Evolutionary conservation across 805 yeast genomes (phyloP).

Genomic region (Candida schatavii): DNA sequence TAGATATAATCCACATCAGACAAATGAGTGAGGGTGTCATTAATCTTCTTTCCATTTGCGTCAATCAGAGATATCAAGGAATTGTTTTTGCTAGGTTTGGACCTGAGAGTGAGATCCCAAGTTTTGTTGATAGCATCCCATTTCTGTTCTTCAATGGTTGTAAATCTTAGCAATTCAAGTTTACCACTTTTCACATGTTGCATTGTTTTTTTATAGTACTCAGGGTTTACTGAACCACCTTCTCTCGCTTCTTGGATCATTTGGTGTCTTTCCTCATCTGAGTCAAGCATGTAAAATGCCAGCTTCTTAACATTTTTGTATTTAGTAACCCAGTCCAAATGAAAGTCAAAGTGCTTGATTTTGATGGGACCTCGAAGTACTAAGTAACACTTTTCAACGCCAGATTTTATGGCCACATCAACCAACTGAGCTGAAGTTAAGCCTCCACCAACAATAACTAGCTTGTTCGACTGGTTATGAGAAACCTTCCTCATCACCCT

Average conservation of each 20-base stretch:
- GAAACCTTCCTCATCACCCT: conserved; percentile 13
- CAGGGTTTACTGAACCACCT: conserved; percentile 48
- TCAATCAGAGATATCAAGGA: conserved; percentile 4
- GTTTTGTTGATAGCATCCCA: conserved; percentile 22
- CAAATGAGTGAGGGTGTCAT: neutral
- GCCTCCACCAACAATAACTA: conserved; percentile 46
- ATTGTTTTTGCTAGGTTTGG: conserved; percentile 8
- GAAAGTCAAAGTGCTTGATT: conserved; percentile 47
- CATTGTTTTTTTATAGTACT: conserved; percentile 31
- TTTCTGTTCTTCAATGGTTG: conserved; percentile 21
- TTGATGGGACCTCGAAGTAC: conserved; percentile 36
- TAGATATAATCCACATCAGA: conserved; percentile 30
- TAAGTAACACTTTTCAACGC: conserved; percentile 30
- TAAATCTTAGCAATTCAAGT: conserved; percentile 24
- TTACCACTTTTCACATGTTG: conserved; percentile 28
- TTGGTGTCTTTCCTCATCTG: conserved; percentile 39
- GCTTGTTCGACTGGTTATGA: conserved; percentile 8
- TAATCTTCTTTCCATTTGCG: neutral
- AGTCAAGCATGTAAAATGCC: conserved; percentile 40
- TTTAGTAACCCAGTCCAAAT: conserved; percentile 50
- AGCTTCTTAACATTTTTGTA: conserved; percentile 44
- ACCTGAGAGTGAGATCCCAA: conserved; percentile 21
- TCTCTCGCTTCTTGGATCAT: conserved; percentile 42
- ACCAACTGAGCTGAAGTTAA: conserved; percentile 46
- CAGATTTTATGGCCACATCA: conserved; percentile 30